Percentiles rank a stretch among this genome's conserved stretches.
These are phyloP conservation scores for Dittrichia graveolens DNA, from an alignment of 129 eudicot species.

Conservation along the genomic window DNA sequence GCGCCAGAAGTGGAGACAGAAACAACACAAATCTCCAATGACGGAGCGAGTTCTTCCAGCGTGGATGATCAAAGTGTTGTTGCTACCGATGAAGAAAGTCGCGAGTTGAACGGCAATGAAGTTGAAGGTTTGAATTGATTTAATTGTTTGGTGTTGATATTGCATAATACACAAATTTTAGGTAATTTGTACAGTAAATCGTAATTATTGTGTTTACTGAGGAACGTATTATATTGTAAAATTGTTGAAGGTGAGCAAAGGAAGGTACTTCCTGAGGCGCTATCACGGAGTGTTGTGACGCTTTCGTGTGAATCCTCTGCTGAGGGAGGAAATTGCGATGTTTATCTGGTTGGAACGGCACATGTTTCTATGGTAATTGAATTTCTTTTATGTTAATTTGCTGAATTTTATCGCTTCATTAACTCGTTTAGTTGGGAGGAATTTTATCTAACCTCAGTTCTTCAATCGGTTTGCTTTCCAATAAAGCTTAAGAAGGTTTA, in stretches of 20 bases:
- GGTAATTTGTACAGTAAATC: conserved; percentile 8
- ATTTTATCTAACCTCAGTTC: background rate
- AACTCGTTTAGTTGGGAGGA: background rate
- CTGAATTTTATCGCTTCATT: background rate
- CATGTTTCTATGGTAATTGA: conserved; percentile 80
- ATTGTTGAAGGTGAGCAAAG: conserved; percentile 35
- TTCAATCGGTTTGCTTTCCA: conserved; percentile 2
- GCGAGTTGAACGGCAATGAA: conserved; percentile 20
- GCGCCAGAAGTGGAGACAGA: conserved; percentile 33
- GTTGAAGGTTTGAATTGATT: conserved; percentile 24
- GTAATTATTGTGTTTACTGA: background rate
- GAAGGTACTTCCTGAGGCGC: conserved; percentile 62
- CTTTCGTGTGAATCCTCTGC: conserved; percentile 71
- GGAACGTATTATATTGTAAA: background rate
- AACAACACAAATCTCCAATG: conserved; percentile 2
- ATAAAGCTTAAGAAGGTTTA: conserved; percentile 16
- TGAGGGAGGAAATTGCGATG: conserved; percentile 73
- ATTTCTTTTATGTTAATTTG: background rate
- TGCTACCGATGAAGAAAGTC: conserved; percentile 31
- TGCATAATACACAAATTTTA: background rate
- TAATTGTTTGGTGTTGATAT: conserved; percentile 11
- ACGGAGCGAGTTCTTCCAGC: conserved; percentile 19
- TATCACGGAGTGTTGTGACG: conserved; percentile 51
- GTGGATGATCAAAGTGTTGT: conserved; percentile 41
- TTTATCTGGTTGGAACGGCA: conserved; percentile 90